A percentile compares a stretch with the other conserved stretches of the same genome.
These are phyloP conservation scores for Paecilomyces sp. DNA, from an alignment of 2,329 filamentous ascomycete genomes.

Conservation along the genomic window DNA sequence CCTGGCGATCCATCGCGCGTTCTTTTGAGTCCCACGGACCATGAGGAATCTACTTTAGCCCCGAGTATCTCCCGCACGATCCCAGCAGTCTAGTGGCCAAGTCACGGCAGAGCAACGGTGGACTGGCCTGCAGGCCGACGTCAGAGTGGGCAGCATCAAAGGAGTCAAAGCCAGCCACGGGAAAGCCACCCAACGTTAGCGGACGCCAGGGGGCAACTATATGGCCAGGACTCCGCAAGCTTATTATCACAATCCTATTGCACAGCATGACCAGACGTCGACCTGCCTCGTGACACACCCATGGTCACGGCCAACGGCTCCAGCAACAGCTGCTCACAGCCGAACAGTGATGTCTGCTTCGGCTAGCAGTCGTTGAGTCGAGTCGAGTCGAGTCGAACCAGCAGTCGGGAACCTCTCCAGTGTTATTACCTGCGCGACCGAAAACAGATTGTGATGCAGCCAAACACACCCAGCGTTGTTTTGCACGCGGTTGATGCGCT, in stretches of 20 bases:
- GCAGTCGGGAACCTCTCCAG: too few relatives aligned
- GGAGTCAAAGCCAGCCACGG: slow-evolving; percentile 10
- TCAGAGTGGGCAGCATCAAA: slow-evolving; percentile 17
- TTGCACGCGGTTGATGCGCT: not conserved
- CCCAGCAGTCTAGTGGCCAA: not conserved
- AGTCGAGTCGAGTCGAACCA: too few relatives aligned
- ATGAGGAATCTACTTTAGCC: not conserved
- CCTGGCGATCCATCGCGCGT: not conserved
- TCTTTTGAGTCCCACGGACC: not conserved
- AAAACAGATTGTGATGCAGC: too few relatives aligned
- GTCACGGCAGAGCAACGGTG: slow-evolving; percentile 9
- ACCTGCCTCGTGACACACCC: not conserved
- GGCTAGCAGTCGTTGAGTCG: too few relatives aligned
- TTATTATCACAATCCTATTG: not conserved
- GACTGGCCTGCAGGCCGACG: slow-evolving; percentile 15
- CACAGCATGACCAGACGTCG: not conserved
- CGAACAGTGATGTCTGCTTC: not conserved
- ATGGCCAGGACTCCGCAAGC: not conserved
- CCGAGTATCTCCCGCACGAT: not conserved
- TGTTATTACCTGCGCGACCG: too few relatives aligned
- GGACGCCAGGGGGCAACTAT: slow-evolving; percentile 3
- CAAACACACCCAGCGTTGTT: not conserved
- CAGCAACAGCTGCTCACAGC: not conserved
- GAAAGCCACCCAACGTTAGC: slow-evolving; percentile 10
- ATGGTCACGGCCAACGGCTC: not conserved